Base-by-base conservation (phyloP, 2,329 filamentous ascomycete species). In the Diaporthe destruens region DNA sequence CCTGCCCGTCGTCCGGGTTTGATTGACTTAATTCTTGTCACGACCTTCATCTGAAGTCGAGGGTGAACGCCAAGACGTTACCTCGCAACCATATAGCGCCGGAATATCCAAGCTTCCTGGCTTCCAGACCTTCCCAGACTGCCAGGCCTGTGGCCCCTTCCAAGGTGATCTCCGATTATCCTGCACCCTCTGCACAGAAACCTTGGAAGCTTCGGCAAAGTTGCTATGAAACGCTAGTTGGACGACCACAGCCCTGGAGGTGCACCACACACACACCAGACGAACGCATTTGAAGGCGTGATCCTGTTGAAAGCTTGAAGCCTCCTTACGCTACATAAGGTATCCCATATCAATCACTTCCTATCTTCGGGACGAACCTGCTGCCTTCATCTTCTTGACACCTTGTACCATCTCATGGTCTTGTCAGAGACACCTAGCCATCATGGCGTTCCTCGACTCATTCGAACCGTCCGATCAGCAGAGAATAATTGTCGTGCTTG, bases 21-120 rank as follows among this genome's bases (percentile, higher is more conserved):
- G 61, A 53, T 66, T 32, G 11, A 53, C 61, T 44, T 18, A 36
- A 51, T 36, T 51, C 59, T 34, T 44, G 42, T n/a, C n/a, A 47
- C 61, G 44, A 12, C 44, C 51, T 36, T 25, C 29, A 25, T 18
- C 6, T 42, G 39, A 47, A 51, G 25, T 32, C 20, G 61, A 36
- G 39, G 61, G 25, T 20, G 16, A 25, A 18, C 25, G 61, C 61
- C 61, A 65, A 65, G 44, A 51, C 14, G 61, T 65, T 65, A 51
- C 61, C 51, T 51, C 44, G 44, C 44, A 20, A 9, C 44, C 20
- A n/a, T 29, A 16, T 36, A 34, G 59, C n/a, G 59, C n/a, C 61
- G 20, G 61, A 36, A 6, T 0, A 36, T 29, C 29, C 29, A 20
- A 29, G 29, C 29, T 29, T 29, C 29, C 29, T 29, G 2, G 29